Base-by-base conservation (phyloP, 2,329 filamentous ascomycete species). In the Aspergillus persii region DNA sequence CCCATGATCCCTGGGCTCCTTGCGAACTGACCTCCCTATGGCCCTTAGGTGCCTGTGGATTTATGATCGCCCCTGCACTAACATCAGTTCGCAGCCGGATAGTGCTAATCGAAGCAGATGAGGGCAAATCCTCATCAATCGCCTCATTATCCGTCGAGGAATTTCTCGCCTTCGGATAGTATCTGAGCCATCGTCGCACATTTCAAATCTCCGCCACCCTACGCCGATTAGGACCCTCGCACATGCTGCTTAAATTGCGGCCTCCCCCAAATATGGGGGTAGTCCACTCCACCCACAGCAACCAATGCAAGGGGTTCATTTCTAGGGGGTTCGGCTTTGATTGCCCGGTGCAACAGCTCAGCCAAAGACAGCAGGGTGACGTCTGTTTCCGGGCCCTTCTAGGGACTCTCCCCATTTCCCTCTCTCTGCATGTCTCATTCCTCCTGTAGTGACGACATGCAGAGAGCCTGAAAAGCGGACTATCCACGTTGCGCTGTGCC, bases 401-500 rank as follows among this genome's bases (percentile, higher is more conserved):
- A 61, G 55, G 63, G 60, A 56, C 57, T 53, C 31, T 54, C 55
- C 49, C 59, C 61, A 47, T 62, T 53, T 60, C 56, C 60, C 63
- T 58, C 61, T 60, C 61, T 59, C 61, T 68, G 62, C 64, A 68
- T 70, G 69, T 72, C 68, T 73, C 70, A 73, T 70, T 72, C 66
- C 64, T 62, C 54, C 56, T 57, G 53, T 66, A 66, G 71, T 73
- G 71, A 73, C 65, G 70, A 67, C 62, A 56, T 63, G 62, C 62
- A 65, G 56, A 61, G 57, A 50, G 53, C 57, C 60, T 66, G 64
- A 59, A 57, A 61, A 63, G 65, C 61, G 61, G 64, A 58, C 64
- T 63, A 59, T 69, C 72, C 71, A 75, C 72, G 71, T 74, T 73
- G 66, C 66, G 62, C 57, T 66, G 63, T 58, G 56, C 66, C 66